Percentiles rank a stretch among this genome's conserved stretches.
Evolutionary conservation across 495 filamentous ascomycete genomes (phyloP).

Genomic region (Daldinia vernicosa): DNA sequence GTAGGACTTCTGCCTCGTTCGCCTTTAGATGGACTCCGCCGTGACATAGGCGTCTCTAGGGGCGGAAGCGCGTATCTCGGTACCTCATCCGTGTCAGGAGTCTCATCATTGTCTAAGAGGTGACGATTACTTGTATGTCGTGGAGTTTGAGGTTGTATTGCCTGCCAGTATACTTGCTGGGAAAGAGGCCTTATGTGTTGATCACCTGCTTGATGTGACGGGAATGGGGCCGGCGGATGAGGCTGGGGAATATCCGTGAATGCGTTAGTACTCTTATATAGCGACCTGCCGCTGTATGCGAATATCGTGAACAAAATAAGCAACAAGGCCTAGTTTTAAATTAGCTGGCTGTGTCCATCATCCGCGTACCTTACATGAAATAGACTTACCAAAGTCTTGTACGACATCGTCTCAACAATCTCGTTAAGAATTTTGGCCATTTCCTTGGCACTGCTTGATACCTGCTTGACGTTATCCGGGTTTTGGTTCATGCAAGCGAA

Average conservation of each 20-base stretch:
- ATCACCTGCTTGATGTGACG: constrained; percentile 47
- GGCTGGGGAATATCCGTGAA: constrained; percentile 38
- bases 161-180: constrained; percentile 54
- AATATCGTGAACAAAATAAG: constrained; percentile 65
- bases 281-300: constrained; percentile 55
- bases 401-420: constrained; percentile 55
- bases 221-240: constrained; percentile 31
- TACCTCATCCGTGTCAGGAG: constrained; percentile 55
- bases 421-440: constrained; percentile 59
- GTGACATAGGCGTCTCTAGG: constrained; percentile 50
- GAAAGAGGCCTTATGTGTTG: constrained; percentile 42
- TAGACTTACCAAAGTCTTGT: constrained; percentile 72
- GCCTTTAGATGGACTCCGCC: constrained; percentile 56
- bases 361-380: constrained; percentile 70
- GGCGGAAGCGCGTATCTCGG: constrained; percentile 48
- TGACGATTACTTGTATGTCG: constrained; percentile 46
- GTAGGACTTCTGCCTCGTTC: constrained; percentile 55
- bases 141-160: constrained; percentile 54
- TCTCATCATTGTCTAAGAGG: constrained; percentile 45
- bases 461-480: constrained; percentile 50
- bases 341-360: constrained; percentile 76
- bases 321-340: constrained; percentile 68
- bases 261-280: constrained; percentile 42
- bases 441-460: constrained; percentile 54
- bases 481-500: constrained; percentile 81